Conservation (phyloP, 176 grass and related monocot genomes). For the Oryza coarctata region DNA sequence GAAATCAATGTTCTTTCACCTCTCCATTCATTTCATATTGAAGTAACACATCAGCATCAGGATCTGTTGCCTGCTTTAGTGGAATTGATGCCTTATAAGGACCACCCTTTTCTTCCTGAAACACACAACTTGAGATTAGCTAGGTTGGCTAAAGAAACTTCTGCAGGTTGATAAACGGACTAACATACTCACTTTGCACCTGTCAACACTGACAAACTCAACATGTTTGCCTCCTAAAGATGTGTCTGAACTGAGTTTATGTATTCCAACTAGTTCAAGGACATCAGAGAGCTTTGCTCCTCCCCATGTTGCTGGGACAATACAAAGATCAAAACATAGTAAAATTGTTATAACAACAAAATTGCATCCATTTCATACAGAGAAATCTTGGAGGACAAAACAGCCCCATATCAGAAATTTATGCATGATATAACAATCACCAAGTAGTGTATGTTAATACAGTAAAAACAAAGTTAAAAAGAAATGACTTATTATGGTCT, state of each 20-base stretch:
- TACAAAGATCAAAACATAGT: constrained; percentile 19
- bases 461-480: neutral
- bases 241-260: constrained; percentile 60
- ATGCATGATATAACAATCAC: neutral
- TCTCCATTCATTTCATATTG: constrained; percentile 99
- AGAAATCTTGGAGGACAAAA: neutral
- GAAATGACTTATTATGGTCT: neutral
- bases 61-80: constrained; percentile 76
- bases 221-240: constrained; percentile 85
- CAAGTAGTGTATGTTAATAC: neutral
- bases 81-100: constrained; percentile 98
- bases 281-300: constrained; percentile 84
- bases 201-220: constrained; percentile 86
- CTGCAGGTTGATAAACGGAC: neutral
- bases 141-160: neutral
- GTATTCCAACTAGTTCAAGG: constrained; percentile 71
- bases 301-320: constrained; percentile 80
- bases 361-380: neutral
- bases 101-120: constrained; percentile 94
- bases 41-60: constrained; percentile 96
- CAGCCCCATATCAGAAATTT: neutral
- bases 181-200: constrained; percentile 76
- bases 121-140: constrained; percentile 17
- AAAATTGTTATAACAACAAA: neutral
- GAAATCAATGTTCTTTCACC: constrained; percentile 41